Conservation (phyloP, 2,329 filamentous ascomycete genomes). For the Epichloe uncinata region DNA sequence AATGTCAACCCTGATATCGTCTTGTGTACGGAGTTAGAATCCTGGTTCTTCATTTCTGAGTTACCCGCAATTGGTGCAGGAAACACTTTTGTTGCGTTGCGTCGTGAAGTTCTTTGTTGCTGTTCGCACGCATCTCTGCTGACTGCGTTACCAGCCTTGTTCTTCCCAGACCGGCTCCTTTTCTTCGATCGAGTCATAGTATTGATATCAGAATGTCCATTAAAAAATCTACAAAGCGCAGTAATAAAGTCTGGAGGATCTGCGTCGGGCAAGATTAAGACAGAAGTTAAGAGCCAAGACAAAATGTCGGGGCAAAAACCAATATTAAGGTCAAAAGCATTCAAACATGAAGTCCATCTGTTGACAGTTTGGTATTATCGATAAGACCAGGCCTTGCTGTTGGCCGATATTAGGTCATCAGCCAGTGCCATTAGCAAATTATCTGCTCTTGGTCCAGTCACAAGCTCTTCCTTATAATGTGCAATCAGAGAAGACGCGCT, state of each 20-base stretch:
- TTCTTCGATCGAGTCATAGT: conserved; percentile 2
- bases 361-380: background rate
- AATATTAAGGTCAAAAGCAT: no score
- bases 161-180: background rate
- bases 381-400: background rate
- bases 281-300: no score
- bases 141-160: background rate
- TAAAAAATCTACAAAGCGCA: background rate
- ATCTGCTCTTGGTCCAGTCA: background rate
- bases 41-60: background rate
- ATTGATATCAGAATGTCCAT: no score
- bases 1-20: conserved; percentile 13
- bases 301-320: no score
- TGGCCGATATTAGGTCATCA: background rate
- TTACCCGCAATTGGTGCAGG: background rate
- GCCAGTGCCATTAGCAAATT: background rate
- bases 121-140: background rate
- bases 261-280: background rate
- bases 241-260: background rate
- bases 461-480: background rate
- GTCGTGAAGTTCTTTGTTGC: background rate
- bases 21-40: background rate
- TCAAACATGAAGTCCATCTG: no score
- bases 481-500: background rate
- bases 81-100: background rate